These are phyloP conservation scores for Russula emetica DNA, from an alignment of 768 basidiomycete genomes.

Conservation along the genomic window DNA sequence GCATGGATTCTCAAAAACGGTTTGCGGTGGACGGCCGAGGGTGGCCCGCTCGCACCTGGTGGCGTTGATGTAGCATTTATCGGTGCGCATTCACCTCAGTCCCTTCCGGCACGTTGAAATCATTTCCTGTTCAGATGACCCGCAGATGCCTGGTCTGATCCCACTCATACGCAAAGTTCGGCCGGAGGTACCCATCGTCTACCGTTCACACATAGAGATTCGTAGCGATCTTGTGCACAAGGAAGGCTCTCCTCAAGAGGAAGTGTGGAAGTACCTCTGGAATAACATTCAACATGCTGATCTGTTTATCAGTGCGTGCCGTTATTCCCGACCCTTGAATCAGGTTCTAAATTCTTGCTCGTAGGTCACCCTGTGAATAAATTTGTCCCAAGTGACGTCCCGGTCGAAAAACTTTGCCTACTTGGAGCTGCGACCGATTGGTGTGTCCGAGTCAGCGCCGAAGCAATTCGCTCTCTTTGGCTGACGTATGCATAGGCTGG, in stretches of 20 bases:
- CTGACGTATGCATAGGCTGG: slow-evolving; percentile 51
- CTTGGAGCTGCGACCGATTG: slow-evolving; percentile 85
- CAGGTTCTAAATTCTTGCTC: not conserved
- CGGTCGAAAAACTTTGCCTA: slow-evolving; percentile 61
- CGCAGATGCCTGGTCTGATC: slow-evolving; percentile 93
- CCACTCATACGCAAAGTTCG: slow-evolving; percentile 83
- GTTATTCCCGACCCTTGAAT: not conserved
- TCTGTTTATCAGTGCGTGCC: slow-evolving; percentile 72
- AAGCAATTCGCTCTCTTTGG: not conserved
- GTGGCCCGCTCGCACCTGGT: slow-evolving; percentile 77
- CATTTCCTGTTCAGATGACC: slow-evolving; percentile 53
- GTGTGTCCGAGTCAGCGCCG: slow-evolving; percentile 40
- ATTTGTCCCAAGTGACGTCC: slow-evolving; percentile 87
- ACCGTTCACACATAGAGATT: slow-evolving; percentile 94
- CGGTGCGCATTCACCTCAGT: slow-evolving; percentile 41
- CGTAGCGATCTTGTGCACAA: slow-evolving; percentile 75
- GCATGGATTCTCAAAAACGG: slow-evolving; percentile 90
- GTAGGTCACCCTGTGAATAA: slow-evolving; percentile 84
- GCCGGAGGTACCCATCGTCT: slow-evolving; percentile 84
- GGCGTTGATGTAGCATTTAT: slow-evolving; percentile 89
- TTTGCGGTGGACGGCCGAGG: slow-evolving; percentile 79
- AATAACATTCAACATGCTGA: slow-evolving; percentile 87
- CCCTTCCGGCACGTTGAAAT: not conserved
- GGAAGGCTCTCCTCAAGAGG: slow-evolving; percentile 77
- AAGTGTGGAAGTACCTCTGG: slow-evolving; percentile 95